These are phyloP conservation scores for Mucor racemosus DNA, from an alignment of 371 early-diverging fungal genomes.

Conservation along the genomic window DNA sequence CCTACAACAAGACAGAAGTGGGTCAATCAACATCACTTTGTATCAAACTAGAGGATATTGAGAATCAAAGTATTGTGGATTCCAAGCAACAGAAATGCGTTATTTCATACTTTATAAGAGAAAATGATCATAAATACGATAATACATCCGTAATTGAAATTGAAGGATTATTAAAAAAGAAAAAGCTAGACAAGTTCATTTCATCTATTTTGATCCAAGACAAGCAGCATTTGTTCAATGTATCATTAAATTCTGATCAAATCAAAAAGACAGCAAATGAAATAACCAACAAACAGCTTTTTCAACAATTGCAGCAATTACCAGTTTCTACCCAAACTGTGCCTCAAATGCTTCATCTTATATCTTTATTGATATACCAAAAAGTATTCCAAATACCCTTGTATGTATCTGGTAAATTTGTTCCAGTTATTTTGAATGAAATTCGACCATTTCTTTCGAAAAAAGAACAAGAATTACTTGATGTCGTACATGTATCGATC, in stretches of 20 bases:
- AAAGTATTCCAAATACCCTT: conserved; percentile 14
- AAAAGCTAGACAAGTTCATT: conserved; percentile 16
- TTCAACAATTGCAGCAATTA: conserved; percentile 16
- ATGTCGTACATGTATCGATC: conserved; percentile 13
- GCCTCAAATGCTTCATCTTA: conserved; percentile 24
- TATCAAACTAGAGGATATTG: conserved; percentile 24
- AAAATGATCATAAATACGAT: conserved; percentile 31
- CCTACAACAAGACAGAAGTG: conserved; percentile 28
- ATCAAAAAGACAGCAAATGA: conserved; percentile 11
- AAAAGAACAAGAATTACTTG: conserved; percentile 9
- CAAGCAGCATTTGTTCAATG: conserved; percentile 12
- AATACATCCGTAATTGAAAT: conserved; percentile 20
- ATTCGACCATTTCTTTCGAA: neutral
- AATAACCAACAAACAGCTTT: conserved; percentile 12
- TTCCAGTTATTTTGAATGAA: conserved; percentile 20
- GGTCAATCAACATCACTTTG: conserved; percentile 25
- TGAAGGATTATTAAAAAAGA: conserved; percentile 19
- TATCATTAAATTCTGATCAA: neutral
- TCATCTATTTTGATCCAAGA: conserved; percentile 5
- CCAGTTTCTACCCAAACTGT: conserved; percentile 5
- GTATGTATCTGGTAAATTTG: conserved; percentile 34
- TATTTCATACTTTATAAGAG: conserved; percentile 25
- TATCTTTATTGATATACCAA: conserved; percentile 22
- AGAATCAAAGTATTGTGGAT: conserved; percentile 20
- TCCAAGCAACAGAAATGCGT: conserved; percentile 23